phyloP scores from a whole-genome alignment of 2,329 filamentous ascomycete genomes.

The Cytospora mali region DNA sequence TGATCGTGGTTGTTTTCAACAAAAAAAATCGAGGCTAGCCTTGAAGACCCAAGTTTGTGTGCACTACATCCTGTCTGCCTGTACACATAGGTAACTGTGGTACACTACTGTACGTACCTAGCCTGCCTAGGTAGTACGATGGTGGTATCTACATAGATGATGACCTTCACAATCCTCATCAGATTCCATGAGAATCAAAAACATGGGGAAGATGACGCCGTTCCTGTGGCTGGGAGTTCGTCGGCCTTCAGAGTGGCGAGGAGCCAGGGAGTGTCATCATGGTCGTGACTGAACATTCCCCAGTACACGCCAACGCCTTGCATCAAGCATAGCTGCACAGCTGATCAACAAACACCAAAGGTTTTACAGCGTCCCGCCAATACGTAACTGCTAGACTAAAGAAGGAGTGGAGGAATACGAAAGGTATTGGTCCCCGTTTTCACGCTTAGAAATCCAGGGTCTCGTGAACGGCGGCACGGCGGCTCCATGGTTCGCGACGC shows the following conservation, averaged over 20 bases:
- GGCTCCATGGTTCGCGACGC: constrained; percentile 4
- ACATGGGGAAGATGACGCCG: background rate
- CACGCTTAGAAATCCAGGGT: constrained; percentile 15
- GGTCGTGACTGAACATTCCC: background rate
- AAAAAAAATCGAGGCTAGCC: background rate
- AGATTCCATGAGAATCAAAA: background rate
- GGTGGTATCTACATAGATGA: background rate
- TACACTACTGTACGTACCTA: background rate
- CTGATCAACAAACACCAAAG: background rate
- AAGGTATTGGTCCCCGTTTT: constrained; percentile 12
- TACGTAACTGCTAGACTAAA: background rate
- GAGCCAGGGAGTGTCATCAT: background rate
- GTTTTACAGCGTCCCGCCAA: background rate
- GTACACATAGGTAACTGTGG: background rate
- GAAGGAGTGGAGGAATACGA: constrained; percentile 2
- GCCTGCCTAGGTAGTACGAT: too few species aligned
- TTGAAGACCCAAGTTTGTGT: background rate
- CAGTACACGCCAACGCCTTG: background rate
- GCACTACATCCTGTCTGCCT: too few species aligned
- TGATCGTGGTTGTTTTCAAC: constrained; percentile 16
- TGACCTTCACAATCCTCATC: background rate
- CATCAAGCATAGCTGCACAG: background rate
- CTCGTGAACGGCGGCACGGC: constrained; percentile 19
- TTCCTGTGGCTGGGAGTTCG: constrained; percentile 1
- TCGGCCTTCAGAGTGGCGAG: background rate